A percentile compares a stretch with the other conserved stretches of the same genome.
Evolutionary conservation across 306 rosid species (phyloP).

Genomic region (Erythrophleum fordii): DNA sequence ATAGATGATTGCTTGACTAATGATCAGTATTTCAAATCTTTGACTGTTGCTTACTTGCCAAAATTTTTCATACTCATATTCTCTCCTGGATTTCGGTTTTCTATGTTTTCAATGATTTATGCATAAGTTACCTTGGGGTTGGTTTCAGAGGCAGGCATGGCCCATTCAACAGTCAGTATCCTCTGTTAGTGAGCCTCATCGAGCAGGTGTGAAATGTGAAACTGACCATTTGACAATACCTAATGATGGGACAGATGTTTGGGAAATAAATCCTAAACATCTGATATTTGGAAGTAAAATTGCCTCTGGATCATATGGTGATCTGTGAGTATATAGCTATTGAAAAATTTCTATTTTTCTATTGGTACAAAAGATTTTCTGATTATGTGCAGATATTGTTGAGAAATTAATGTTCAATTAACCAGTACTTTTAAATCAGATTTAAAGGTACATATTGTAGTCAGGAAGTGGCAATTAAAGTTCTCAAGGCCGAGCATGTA

Average conservation of each 20-base stretch:
- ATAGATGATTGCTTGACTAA: slow-evolving; percentile 23
- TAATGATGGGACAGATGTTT: slow-evolving; percentile 89
- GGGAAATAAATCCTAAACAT: slow-evolving; percentile 90
- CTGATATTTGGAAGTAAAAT: slow-evolving; percentile 78
- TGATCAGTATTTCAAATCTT: slow-evolving; percentile 30
- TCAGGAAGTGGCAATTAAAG: slow-evolving; percentile 96
- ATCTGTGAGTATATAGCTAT: slow-evolving; percentile 70
- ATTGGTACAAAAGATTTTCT: slow-evolving; percentile 8
- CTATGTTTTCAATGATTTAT: slow-evolving; percentile 32
- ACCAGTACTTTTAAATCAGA: slow-evolving; percentile 51
- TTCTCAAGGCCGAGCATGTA: slow-evolving; percentile 88
- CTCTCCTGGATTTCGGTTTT: not conserved
- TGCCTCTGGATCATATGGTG: slow-evolving; percentile 94
- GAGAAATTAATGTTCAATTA: slow-evolving; percentile 20
- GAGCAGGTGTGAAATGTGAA: slow-evolving; percentile 57
- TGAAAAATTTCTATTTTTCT: slow-evolving; percentile 24
- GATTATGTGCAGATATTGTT: slow-evolving; percentile 19
- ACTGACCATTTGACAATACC: slow-evolving; percentile 74
- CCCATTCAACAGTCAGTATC: slow-evolving; percentile 53
- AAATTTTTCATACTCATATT: not conserved
- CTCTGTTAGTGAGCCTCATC: slow-evolving; percentile 58
- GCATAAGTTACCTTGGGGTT: slow-evolving; percentile 35
- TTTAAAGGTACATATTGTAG: slow-evolving; percentile 89
- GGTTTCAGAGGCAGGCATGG: slow-evolving; percentile 67
- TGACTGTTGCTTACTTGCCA: slow-evolving; percentile 3